These are phyloP conservation scores for Lasiodiplodia sp. DNA, from an alignment of 2,329 filamentous ascomycete genomes.

Conservation along the genomic window DNA sequence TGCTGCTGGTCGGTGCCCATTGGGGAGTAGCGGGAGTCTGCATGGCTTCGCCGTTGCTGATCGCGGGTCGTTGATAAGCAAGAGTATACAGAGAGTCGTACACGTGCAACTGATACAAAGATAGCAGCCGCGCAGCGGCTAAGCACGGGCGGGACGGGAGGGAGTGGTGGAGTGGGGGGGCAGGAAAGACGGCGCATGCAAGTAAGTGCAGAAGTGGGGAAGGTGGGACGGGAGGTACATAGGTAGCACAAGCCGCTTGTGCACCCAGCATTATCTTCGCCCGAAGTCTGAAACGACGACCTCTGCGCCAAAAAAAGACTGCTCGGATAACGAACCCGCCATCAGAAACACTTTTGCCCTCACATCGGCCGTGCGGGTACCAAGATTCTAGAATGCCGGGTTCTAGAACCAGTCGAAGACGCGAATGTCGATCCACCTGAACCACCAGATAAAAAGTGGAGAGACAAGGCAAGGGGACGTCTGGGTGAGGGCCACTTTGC, in stretches of 20 bases:
- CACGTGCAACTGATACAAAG: neutral
- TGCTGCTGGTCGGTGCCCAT: neutral
- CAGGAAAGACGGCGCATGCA: neutral
- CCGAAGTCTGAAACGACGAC: neutral
- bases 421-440: neutral
- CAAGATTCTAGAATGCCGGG: neutral
- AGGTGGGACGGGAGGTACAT: neutral
- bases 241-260: neutral
- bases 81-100: neutral
- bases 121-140: neutral
- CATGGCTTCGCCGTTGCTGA: neutral
- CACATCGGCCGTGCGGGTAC: neutral
- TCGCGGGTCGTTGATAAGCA: neutral
- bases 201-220: neutral
- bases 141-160: conserved; percentile 1
- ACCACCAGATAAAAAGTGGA: neutral
- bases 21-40: neutral
- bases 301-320: no score
- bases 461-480: neutral
- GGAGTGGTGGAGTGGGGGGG: neutral
- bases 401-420: neutral
- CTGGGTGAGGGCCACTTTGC: neutral
- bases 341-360: neutral
- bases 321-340: neutral
- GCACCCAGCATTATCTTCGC: no score